Base-by-base conservation (phyloP, 345 rosid species). In the Reutealis trisperma region DNA sequence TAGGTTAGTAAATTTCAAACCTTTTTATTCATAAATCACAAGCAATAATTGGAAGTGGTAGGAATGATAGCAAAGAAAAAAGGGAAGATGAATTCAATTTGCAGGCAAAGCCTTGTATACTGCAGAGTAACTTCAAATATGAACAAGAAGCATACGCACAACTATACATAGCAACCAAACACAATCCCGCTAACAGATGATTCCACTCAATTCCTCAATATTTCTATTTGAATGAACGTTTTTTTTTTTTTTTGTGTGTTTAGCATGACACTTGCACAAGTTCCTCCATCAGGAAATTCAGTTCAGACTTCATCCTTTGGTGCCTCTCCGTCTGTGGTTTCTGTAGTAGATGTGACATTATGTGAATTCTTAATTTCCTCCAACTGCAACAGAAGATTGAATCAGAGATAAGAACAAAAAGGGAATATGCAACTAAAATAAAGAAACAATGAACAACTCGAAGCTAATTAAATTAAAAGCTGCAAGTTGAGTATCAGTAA, bases 361-460 rank as follows among this genome's bases (percentile, higher is more conserved):
- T 80, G 82, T 5, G 78, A 67, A 32, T 66, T 82, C 84, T 86
- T 84, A 19, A 87, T 80, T 68, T 88, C 91, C 79, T 88, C 89
- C 63, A 90, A 74, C 94, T 90, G 89, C 86, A 84, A 69, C 63
- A 34, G 12, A 67, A 63, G 72, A 75, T 12, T 2, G 30, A 58
- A 37, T 52, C 70, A 68, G 54, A 12, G 32, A 49, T 5, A 34
- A 49, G 22, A 25, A 22, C 15, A 73, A 67, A 49, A 67, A 2
- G 14, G 42, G 67, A 60, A 10, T 25, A 1, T 55, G 18, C 12
- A 12, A 18, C 13, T 49, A 34, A 41, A 59, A n/a, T 11, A 4
- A 8, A 15, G 57, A 69, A 49, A 10, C 25, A 1, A 49, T 24
- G 27, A 21, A 64, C 21, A 64, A 32, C 18, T 9, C 15, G n/a